Percentiles rank a stretch among this genome's conserved stretches.
phyloP scores from a whole-genome alignment of 2,329 filamentous ascomycete genomes.

The Neurospora sp. region DNA sequence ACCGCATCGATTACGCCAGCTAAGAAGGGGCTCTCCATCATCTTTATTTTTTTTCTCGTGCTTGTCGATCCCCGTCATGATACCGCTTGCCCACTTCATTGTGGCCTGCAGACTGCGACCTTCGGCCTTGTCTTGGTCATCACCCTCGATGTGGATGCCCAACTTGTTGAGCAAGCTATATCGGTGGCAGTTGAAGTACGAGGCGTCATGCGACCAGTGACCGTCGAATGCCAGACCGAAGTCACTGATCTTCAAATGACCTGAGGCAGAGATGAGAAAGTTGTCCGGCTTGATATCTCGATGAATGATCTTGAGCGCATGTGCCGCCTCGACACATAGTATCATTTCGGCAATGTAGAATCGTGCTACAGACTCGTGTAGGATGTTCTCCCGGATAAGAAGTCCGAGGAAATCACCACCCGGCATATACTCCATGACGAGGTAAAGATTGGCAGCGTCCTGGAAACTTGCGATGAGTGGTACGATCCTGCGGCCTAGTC shows the following conservation, averaged over 20 bases:
- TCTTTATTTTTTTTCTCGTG: conserved; percentile 25
- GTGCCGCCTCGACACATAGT: conserved; percentile 84
- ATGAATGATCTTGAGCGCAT: conserved; percentile 83
- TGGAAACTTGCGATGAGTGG: conserved; percentile 84
- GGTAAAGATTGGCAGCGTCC: conserved; percentile 72
- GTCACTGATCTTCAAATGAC: conserved; percentile 91
- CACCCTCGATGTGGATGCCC: conserved; percentile 63
- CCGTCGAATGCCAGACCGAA: conserved; percentile 94
- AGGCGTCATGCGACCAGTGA: conserved; percentile 85
- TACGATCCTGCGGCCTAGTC: conserved; percentile 53
- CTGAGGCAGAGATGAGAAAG: conserved; percentile 79
- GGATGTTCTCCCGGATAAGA: conserved; percentile 72
- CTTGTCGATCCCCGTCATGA: conserved; percentile 29
- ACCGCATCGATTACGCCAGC: conserved; percentile 60
- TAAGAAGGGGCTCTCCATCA: conserved; percentile 44
- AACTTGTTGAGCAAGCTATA: conserved; percentile 70
- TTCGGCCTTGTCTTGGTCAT: conserved; percentile 58
- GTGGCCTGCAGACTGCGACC: conserved; percentile 26
- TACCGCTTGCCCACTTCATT: conserved; percentile 30
- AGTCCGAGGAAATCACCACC: conserved; percentile 89
- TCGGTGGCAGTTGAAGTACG: conserved; percentile 76
- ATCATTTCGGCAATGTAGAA: conserved; percentile 97
- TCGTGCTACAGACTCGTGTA: conserved; percentile 67
- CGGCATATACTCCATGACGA: conserved; percentile 98
- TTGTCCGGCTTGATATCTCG: conserved; percentile 97